phyloP scores from a whole-genome alignment of 371 early-diverging fungal species.

The Syncephalastrum racemosum region DNA sequence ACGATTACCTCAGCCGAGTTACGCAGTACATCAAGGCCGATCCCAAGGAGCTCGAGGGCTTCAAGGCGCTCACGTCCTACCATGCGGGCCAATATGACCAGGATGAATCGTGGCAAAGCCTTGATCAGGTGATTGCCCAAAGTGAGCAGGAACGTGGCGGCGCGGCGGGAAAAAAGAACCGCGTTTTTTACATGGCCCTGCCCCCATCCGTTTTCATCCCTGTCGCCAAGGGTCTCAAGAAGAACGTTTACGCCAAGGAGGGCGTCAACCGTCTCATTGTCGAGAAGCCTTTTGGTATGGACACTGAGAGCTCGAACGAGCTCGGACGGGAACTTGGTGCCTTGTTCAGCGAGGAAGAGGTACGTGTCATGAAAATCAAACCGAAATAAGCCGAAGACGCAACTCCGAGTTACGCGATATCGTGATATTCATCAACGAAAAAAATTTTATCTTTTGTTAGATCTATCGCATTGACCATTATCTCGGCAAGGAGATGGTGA shows the following conservation, averaged over 20 bases:
- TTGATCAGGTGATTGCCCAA: constrained; percentile 60
- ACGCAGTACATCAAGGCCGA: constrained; percentile 71
- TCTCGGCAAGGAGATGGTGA: constrained; percentile 99
- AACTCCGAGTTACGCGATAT: no score
- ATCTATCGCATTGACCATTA: constrained; percentile 98
- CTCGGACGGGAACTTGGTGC: constrained; percentile 71
- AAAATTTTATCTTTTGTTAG: constrained; percentile 30
- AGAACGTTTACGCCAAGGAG: constrained; percentile 58
- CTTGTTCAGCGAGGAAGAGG: constrained; percentile 82
- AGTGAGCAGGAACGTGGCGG: constrained; percentile 44
- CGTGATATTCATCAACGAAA: neutral
- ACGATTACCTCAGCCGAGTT: constrained; percentile 81
- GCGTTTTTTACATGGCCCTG: constrained; percentile 93
- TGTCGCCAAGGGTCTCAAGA: constrained; percentile 77
- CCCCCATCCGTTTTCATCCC: constrained; percentile 95
- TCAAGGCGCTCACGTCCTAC: constrained; percentile 81
- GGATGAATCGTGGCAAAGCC: constrained; percentile 65
- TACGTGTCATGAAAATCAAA: constrained; percentile 15
- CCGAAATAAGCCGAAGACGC: no score
- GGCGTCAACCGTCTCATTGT: constrained; percentile 84
- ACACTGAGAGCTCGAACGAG: constrained; percentile 73
- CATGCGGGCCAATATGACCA: constrained; percentile 90
- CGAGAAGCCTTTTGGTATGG: constrained; percentile 98
- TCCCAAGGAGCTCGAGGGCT: constrained; percentile 53
- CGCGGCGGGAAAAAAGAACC: constrained; percentile 26